phyloP scores from a whole-genome alignment of 169 alveolate species.

The Theileria luwenshuni region DNA sequence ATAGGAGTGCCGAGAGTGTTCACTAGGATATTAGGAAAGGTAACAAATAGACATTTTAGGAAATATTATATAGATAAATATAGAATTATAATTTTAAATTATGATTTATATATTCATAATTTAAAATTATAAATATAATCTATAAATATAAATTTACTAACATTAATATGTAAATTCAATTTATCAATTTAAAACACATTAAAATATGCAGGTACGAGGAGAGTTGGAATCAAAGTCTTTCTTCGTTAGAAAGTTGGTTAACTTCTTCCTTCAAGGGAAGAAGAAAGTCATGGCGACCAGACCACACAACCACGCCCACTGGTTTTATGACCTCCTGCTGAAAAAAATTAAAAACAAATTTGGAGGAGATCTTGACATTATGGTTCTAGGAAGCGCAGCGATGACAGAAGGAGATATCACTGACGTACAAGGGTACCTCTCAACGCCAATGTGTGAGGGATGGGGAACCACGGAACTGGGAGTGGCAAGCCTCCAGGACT shows the following conservation, averaged over 20 bases:
- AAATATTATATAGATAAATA: too few species aligned
- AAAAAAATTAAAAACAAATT: slow-evolving; percentile 67
- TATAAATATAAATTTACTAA: not conserved
- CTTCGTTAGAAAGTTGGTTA: slow-evolving; percentile 16
- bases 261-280: slow-evolving; percentile 31
- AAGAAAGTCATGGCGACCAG: slow-evolving; percentile 3
- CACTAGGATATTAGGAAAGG: slow-evolving; percentile 70
- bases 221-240: slow-evolving; percentile 44
- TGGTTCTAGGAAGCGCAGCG: slow-evolving; percentile 77
- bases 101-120: too few species aligned
- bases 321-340: slow-evolving; percentile 65
- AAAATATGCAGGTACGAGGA: slow-evolving; percentile 14
- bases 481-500: slow-evolving; percentile 67
- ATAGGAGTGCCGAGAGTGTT: slow-evolving; percentile 80
- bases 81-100: too few species aligned
- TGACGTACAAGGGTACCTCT: slow-evolving; percentile 69
- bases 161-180: not conserved
- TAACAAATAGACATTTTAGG: not conserved
- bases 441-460: slow-evolving; percentile 76
- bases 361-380: slow-evolving; percentile 73
- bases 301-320: slow-evolving; percentile 35
- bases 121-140: too few species aligned
- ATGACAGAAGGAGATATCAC: slow-evolving; percentile 65
- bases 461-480: slow-evolving; percentile 83
- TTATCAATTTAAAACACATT: not conserved